phyloP scores from a whole-genome alignment of 495 filamentous ascomycete species.

The Aspergillus taichungensis region DNA sequence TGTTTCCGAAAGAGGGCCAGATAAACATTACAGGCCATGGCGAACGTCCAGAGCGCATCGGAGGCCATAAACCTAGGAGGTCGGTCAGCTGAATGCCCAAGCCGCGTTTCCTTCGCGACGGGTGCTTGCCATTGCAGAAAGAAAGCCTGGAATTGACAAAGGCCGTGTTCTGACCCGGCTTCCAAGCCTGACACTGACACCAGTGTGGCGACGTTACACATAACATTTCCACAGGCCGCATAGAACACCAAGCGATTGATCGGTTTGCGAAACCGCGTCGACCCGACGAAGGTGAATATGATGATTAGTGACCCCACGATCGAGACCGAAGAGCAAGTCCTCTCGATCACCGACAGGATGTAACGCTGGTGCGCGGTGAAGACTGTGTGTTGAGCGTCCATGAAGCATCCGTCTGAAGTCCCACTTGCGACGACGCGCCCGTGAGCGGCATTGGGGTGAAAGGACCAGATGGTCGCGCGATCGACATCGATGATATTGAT shows the following conservation, averaged over 20 bases:
- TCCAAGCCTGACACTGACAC: constrained; percentile 44
- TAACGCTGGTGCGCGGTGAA: neutral
- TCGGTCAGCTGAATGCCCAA: too few species aligned
- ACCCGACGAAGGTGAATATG: constrained; percentile 48
- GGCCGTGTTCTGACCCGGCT: constrained; percentile 25
- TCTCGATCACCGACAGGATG: constrained; percentile 45
- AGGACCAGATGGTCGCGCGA: too few species aligned
- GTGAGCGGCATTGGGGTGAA: too few species aligned
- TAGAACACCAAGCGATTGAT: constrained; percentile 72
- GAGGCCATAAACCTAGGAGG: constrained; percentile 46
- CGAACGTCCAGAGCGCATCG: constrained; percentile 63
- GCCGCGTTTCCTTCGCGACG: too few species aligned
- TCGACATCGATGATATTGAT: too few species aligned
- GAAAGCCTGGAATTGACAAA: constrained; percentile 63
- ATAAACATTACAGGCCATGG: constrained; percentile 73
- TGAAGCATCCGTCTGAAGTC: too few species aligned
- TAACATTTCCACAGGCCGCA: constrained; percentile 64
- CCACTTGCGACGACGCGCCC: too few species aligned
- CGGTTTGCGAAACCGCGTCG: constrained; percentile 42
- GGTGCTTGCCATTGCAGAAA: constrained; percentile 33
- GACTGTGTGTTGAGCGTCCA: too few species aligned
- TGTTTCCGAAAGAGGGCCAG: constrained; percentile 66
- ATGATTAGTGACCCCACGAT: constrained; percentile 58
- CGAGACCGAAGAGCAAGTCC: constrained; percentile 52
- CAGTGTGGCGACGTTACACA: constrained; percentile 60